Conservation (phyloP, 495 filamentous ascomycete genomes). For the Penicillium subrubescens region DNA sequence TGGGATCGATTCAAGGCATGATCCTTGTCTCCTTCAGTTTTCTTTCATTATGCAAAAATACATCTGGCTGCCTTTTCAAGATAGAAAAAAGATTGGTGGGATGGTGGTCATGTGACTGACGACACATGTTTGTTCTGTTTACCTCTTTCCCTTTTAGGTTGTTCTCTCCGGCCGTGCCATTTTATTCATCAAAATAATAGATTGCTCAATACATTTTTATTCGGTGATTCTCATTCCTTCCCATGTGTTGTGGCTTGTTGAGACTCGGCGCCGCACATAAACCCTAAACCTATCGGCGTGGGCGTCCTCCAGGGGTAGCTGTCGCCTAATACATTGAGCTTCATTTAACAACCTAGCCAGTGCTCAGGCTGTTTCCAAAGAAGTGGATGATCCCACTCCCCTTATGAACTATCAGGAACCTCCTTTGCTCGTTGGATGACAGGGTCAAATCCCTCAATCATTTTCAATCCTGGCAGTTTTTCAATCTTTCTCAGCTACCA, state of each 20-base stretch:
- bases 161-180: too few relatives aligned
- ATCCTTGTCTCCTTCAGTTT: neutral
- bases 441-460: neutral
- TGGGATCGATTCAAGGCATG: neutral
- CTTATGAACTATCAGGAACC: neutral
- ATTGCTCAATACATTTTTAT: too few relatives aligned
- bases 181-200: too few relatives aligned
- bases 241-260: too few relatives aligned
- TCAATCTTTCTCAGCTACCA: neutral
- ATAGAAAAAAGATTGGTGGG: neutral
- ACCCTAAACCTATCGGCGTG: too few relatives aligned
- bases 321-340: too few relatives aligned
- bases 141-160: neutral
- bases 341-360: neutral
- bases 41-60: too few relatives aligned
- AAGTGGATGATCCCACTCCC: neutral
- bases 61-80: neutral
- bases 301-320: too few relatives aligned
- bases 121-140: neutral
- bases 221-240: too few relatives aligned
- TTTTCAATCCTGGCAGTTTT: neutral
- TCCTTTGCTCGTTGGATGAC: neutral
- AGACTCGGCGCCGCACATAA: too few relatives aligned
- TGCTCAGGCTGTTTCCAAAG: neutral
- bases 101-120: neutral